These are phyloP conservation scores for Camelina hispida DNA, from an alignment of 345 rosid species.

Conservation along the genomic window DNA sequence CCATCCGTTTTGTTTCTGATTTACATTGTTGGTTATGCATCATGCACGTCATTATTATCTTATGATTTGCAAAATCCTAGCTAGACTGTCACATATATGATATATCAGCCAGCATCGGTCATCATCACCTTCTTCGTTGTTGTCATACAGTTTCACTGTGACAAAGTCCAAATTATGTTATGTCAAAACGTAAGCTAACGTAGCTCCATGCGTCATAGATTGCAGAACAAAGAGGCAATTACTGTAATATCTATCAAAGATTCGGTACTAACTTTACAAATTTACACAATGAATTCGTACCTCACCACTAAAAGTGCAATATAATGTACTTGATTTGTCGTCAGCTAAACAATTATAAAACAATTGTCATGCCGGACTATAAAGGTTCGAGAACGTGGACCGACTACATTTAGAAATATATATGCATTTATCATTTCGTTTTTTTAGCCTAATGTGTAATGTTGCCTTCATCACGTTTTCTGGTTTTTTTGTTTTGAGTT, in stretches of 20 bases:
- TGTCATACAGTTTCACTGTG: conserved; percentile 1
- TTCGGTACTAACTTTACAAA: conserved; percentile 22
- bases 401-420: too few relatives aligned
- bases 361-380: conserved; percentile 32
- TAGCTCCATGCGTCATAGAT: conserved; percentile 25
- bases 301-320: conserved; percentile 14
- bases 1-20: too few relatives aligned
- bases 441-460: conserved; percentile 24
- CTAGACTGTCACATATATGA: too few relatives aligned
- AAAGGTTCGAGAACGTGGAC: background rate
- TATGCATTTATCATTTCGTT: conserved; percentile 13
- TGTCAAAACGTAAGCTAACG: conserved; percentile 22
- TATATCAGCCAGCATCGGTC: background rate
- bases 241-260: conserved; percentile 13
- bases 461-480: conserved; percentile 48
- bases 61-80: too few relatives aligned
- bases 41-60: too few relatives aligned
- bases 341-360: conserved; percentile 4
- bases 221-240: conserved; percentile 1
- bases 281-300: background rate
- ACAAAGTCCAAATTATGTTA: conserved; percentile 2
- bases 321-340: conserved; percentile 14
- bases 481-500: conserved; percentile 11
- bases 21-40: too few relatives aligned
- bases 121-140: background rate